Evolutionary conservation across 352 stramenopile genomes (phyloP).

Genomic region (Phytophthora aleatoria): DNA sequence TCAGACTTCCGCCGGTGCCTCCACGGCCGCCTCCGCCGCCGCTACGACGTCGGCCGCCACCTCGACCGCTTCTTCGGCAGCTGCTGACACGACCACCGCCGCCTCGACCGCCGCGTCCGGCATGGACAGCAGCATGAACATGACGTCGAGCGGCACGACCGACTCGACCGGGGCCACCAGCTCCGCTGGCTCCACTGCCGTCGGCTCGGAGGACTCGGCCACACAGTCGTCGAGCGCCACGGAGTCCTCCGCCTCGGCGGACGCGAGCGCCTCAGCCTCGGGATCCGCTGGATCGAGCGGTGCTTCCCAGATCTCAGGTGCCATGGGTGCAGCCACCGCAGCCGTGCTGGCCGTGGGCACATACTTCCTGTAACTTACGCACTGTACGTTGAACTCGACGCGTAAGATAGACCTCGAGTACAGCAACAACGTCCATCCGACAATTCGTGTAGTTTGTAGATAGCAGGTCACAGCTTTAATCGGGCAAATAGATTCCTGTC

Average conservation of each 20-base stretch:
- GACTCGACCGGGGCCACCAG: conserved; percentile 23
- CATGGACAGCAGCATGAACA: conserved; percentile 6
- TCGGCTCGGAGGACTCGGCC: conserved; percentile 4
- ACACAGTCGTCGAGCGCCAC: conserved; percentile 19
- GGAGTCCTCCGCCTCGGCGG: conserved; percentile 9
- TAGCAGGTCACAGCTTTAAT: conserved; percentile 7
- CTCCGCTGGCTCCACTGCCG: conserved; percentile 10
- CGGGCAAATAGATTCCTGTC: background rate
- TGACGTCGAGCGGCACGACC: conserved; percentile 7
- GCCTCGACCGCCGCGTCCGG: conserved; percentile 8
- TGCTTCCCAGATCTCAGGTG: conserved; percentile 19
- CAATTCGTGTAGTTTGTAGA: conserved; percentile 25
- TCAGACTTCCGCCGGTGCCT: conserved; percentile 17
- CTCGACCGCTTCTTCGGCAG: conserved; percentile 6
- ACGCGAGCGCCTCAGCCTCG: conserved; percentile 16
- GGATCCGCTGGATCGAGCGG: conserved; percentile 34
- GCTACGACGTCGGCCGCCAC: conserved; percentile 9
- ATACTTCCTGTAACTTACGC: conserved; percentile 32
- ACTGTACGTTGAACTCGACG: conserved; percentile 3
- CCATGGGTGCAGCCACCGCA: conserved; percentile 27
- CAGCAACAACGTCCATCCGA: background rate
- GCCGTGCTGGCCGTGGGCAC: conserved; percentile 18
- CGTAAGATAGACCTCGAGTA: conserved; percentile 5
- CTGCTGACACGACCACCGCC: conserved; percentile 3
- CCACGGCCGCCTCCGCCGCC: conserved; percentile 1